Percentiles rank a stretch among this genome's conserved stretches.
Conservation (phyloP, 352 stramenopile species). For the Phytopythium helicoides region DNA sequence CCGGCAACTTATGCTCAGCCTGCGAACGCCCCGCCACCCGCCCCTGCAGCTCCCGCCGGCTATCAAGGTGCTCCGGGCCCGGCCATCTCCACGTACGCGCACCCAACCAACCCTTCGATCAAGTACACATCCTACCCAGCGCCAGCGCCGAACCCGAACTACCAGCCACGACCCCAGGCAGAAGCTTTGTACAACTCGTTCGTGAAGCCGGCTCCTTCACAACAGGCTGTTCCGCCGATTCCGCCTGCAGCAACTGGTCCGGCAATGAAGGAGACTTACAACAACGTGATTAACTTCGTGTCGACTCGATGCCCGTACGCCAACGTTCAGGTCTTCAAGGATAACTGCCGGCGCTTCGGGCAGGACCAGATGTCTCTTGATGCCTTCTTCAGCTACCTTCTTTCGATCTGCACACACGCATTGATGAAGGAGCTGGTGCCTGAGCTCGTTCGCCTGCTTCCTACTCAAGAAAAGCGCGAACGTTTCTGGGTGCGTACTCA, state of each 20-base stretch:
- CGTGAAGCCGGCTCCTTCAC: slow-evolving; percentile 24
- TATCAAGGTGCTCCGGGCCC: slow-evolving; percentile 12
- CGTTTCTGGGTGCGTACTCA: slow-evolving; percentile 67
- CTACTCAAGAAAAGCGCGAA: slow-evolving; percentile 83
- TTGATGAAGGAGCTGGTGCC: slow-evolving; percentile 79
- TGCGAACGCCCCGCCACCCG: slow-evolving; percentile 5
- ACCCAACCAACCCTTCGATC: slow-evolving; percentile 46
- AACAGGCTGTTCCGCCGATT: slow-evolving; percentile 49
- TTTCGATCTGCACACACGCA: slow-evolving; percentile 71
- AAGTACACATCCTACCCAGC: slow-evolving; percentile 65
- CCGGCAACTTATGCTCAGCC: too few relatives aligned
- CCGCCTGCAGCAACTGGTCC: slow-evolving; percentile 47
- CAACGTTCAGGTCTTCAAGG: slow-evolving; percentile 83
- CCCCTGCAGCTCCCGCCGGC: slow-evolving; percentile 11
- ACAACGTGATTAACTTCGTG: slow-evolving; percentile 77
- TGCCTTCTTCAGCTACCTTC: slow-evolving; percentile 78
- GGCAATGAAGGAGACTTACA: slow-evolving; percentile 85
- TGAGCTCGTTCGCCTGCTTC: slow-evolving; percentile 76
- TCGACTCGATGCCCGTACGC: slow-evolving; percentile 75
- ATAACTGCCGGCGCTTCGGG: slow-evolving; percentile 86
- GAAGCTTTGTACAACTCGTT: slow-evolving; percentile 45
- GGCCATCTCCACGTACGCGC: slow-evolving; percentile 35
- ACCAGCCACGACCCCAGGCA: slow-evolving; percentile 31
- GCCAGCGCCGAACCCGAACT: slow-evolving; percentile 31
- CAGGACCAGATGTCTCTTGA: slow-evolving; percentile 86